Conservation (phyloP, 2,329 filamentous ascomycete species). For the Microcyclosporella mali region DNA sequence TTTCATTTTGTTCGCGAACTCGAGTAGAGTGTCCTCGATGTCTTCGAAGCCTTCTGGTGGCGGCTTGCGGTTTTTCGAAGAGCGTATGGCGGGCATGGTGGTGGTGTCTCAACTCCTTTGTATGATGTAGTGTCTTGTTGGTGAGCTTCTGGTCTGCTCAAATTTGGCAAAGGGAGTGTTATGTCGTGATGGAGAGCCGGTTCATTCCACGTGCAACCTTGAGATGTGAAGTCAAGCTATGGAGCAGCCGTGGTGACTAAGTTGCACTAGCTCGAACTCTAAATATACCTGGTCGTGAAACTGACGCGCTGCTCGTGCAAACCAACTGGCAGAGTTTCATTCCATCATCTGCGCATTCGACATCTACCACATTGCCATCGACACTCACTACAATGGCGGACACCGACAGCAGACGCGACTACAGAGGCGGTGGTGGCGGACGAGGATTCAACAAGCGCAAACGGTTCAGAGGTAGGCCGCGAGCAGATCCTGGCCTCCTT, state of each 20-base stretch:
- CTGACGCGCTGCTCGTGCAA: neutral
- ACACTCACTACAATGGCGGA: conserved; percentile 25
- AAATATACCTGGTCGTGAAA: neutral
- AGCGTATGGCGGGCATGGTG: conserved; percentile 69
- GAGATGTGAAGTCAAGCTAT: neutral
- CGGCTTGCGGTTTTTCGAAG: conserved; percentile 69
- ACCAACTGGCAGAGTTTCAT: neutral
- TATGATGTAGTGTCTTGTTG: conserved; percentile 41
- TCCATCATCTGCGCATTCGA: neutral
- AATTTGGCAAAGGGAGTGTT: neutral
- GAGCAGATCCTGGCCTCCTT: neutral
- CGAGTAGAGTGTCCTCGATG: conserved; percentile 78
- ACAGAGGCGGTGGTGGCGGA: conserved; percentile 20
- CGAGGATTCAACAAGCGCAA: conserved; percentile 60
- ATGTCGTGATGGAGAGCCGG: neutral
- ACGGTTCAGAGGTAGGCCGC: conserved; percentile 63
- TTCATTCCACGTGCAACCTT: neutral
- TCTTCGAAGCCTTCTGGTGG: conserved; percentile 82
- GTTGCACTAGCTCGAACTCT: neutral
- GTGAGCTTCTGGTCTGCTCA: neutral
- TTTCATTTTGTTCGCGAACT: conserved; percentile 88
- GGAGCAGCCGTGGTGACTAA: conserved; percentile 1
- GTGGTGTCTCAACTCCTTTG: conserved; percentile 1
- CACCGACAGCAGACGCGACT: conserved; percentile 26
- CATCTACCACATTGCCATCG: neutral